A percentile compares a stretch with the other conserved stretches of the same genome.
Evolutionary conservation across 306 rosid species (phyloP).

Genomic region (Senna tora): DNA sequence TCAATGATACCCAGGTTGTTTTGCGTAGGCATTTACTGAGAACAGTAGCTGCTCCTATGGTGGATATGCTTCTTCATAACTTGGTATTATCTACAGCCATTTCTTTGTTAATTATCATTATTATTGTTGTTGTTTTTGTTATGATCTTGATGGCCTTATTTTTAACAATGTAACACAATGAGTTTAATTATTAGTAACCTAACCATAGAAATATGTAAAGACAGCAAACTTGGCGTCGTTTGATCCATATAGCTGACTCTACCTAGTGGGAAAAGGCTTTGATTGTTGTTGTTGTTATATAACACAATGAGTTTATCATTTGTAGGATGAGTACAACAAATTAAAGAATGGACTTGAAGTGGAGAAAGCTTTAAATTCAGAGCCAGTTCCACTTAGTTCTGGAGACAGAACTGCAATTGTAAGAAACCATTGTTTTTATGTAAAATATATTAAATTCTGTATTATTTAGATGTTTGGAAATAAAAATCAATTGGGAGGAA

Average conservation of each 20-base stretch:
- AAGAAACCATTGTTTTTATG: slow-evolving; percentile 41
- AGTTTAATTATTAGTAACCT: no score
- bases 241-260: no score
- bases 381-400: slow-evolving; percentile 55
- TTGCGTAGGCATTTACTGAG: slow-evolving; percentile 95
- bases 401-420: slow-evolving; percentile 85
- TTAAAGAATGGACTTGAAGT: slow-evolving; percentile 81
- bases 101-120: slow-evolving; percentile 7
- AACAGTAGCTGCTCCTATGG: slow-evolving; percentile 74
- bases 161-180: slow-evolving; percentile 31
- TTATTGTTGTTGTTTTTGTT: background rate
- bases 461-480: slow-evolving; percentile 24
- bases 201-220: no score
- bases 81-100: slow-evolving; percentile 56
- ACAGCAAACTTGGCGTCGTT: no score
- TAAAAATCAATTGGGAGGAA: slow-evolving; percentile 29
- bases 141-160: slow-evolving; percentile 27
- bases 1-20: slow-evolving; percentile 69
- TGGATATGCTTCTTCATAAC: slow-evolving; percentile 68
- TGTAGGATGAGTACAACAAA: slow-evolving; percentile 83
- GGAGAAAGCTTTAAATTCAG: slow-evolving; percentile 64
- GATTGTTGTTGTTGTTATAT: background rate
- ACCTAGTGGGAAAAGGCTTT: no score
- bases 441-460: slow-evolving; percentile 17
- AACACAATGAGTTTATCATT: slow-evolving; percentile 29